A percentile compares a stretch with the other conserved stretches of the same genome.
Evolutionary conservation across 306 rosid genomes (phyloP).

Genomic region (Hylodesmum podocarpum): DNA sequence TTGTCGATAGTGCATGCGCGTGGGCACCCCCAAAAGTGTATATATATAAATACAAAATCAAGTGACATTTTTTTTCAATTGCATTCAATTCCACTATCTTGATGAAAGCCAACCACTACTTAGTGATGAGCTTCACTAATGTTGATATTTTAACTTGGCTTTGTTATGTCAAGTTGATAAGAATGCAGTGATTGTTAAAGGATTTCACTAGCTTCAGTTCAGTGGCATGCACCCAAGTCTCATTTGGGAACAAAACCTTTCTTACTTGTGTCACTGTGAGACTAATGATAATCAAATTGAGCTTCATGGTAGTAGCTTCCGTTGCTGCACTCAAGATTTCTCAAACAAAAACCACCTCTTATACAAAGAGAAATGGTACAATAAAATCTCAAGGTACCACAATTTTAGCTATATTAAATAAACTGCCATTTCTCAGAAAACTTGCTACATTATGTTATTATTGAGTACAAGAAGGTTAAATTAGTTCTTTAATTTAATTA

Average conservation of each 20-base stretch:
- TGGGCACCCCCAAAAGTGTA: not conserved
- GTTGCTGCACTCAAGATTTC: slow-evolving; percentile 42
- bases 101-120: slow-evolving; percentile 35
- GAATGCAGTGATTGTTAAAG: slow-evolving; percentile 33
- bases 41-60: not conserved
- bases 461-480: too few relatives aligned
- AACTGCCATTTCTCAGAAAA: not conserved
- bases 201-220: slow-evolving; percentile 15
- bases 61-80: slow-evolving; percentile 8
- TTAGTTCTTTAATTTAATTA: too few relatives aligned
- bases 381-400: slow-evolving; percentile 31
- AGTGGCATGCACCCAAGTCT: slow-evolving; percentile 13
- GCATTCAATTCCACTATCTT: slow-evolving; percentile 22
- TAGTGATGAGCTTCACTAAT: slow-evolving; percentile 35
- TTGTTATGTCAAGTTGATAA: slow-evolving; percentile 1
- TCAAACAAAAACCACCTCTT: slow-evolving; percentile 7
- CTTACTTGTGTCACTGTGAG: not conserved
- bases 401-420: not conserved
- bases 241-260: not conserved
- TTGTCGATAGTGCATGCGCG: not conserved
- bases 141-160: not conserved
- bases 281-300: slow-evolving; percentile 48
- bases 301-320: slow-evolving; percentile 46
- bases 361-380: not conserved
- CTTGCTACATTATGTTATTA: not conserved